These are phyloP conservation scores for Dendrobium catenatum DNA, from an alignment of 106 monocot genomes.

Conservation along the genomic window DNA sequence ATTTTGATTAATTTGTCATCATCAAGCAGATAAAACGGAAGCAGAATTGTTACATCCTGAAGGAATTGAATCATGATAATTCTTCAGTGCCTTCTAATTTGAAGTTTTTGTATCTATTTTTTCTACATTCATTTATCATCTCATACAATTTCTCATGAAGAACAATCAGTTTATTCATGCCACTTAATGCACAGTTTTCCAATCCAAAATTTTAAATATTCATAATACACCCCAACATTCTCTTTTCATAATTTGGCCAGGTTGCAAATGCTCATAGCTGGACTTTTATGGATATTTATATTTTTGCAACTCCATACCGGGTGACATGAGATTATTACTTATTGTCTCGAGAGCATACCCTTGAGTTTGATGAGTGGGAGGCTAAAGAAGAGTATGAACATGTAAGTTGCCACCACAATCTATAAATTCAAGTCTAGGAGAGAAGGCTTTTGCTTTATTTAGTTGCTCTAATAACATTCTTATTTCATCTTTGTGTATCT, in stretches of 20 bases:
- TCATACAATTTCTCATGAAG: background rate
- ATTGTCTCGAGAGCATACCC: conserved; percentile 70
- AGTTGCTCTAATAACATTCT: background rate
- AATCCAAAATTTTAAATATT: background rate
- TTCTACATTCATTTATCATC: background rate
- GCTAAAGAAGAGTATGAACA: conserved; percentile 72
- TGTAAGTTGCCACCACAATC: conserved; percentile 38
- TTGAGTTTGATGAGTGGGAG: conserved; percentile 80
- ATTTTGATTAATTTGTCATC: too few species aligned
- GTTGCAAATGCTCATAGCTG: conserved; percentile 69
- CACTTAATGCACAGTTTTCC: background rate
- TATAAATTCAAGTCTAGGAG: background rate
- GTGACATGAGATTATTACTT: conserved; percentile 97
- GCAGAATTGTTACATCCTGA: too few species aligned
- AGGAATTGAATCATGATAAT: too few species aligned
- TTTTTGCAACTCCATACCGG: conserved; percentile 92
- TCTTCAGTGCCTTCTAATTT: too few species aligned
- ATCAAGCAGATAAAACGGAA: too few species aligned
- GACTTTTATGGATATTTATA: conserved; percentile 95
- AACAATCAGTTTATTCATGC: background rate
- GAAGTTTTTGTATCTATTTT: too few species aligned
- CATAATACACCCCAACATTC: background rate
- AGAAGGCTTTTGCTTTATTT: background rate
- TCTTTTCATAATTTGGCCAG: conserved; percentile 24
- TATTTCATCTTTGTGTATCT: conserved; percentile 2